Base-by-base conservation (phyloP, 2,329 filamentous ascomycete species). In the Zymoseptoria tritici region DNA sequence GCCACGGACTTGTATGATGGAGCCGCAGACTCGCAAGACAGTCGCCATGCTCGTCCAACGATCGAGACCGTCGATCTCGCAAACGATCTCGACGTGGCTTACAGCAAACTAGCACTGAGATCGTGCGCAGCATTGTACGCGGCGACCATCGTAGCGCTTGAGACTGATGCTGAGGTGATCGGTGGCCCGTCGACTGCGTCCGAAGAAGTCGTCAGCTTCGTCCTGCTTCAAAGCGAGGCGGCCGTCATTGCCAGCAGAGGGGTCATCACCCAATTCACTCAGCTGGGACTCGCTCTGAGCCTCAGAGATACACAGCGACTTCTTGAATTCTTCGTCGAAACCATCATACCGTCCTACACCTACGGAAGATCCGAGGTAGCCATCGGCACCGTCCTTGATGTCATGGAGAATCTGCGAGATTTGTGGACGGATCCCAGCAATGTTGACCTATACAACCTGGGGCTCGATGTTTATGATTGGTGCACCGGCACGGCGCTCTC, bases 381-480 rank as follows among this genome's bases (percentile, higher is more conserved):
- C 3, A 77, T 91, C 54, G 82, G 81, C 52, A 77, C 86, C 19
- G 87, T 85, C 63, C 79, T 96, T 22, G 83, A 87, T 53, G 76
- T 89, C 57, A 81, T 96, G 71, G 77, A 82, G 56, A 83, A 82
- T 42, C 80, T 90, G 56, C 81, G 84, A 49, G 73, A 76, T 11
- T 76, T 84, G 49, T 94, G 90, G 90, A 77, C 77, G 16, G 79
- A 83, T 21, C 79, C 72, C 1, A 72, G 82, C 49, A 77, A 79
- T 21, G 80, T 82, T 36, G 78, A 84, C 0, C 77, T 96, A 2
- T 81, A 81, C n/a, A 81, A 83, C 2, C 80, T 83, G 49, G 89
- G 87, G 3, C 82, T 85, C 20, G 87, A 95, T 61, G 77, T 97
- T 20, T 97, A 97, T 72, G 77, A 83, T 52, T 90, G 91, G 77